Conservation (phyloP, 768 basidiomycete species). For the Xerocomellus amylosporus region DNA sequence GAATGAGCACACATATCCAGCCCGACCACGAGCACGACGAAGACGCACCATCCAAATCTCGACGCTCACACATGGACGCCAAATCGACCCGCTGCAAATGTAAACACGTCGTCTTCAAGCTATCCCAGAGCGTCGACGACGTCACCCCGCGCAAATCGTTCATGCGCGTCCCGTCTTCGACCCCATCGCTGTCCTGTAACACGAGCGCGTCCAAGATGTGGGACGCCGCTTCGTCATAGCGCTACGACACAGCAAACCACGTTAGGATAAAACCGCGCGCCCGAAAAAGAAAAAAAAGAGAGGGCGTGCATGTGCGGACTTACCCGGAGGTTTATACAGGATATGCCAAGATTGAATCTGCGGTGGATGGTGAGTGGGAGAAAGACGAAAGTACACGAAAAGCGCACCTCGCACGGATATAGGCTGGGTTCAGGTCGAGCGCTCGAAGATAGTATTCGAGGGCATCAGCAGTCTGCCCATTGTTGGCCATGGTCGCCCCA, state of each 20-base stretch:
- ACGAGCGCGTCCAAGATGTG: slow-evolving; percentile 87
- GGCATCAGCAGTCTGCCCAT: slow-evolving; percentile 75
- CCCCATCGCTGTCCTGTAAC: slow-evolving; percentile 82
- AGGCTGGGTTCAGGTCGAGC: slow-evolving; percentile 82
- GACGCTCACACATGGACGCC: slow-evolving; percentile 65
- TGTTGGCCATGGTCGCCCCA: slow-evolving; percentile 93
- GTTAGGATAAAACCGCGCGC: too few relatives aligned
- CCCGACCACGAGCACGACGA: neutral
- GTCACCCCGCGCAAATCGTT: slow-evolving; percentile 68
- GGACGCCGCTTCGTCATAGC: slow-evolving; percentile 82
- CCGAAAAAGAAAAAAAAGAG: neutral
- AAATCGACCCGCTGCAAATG: slow-evolving; percentile 79
- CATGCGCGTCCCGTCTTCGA: slow-evolving; percentile 41
- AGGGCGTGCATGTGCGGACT: slow-evolving; percentile 16
- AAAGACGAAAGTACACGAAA: neutral
- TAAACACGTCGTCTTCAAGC: slow-evolving; percentile 76
- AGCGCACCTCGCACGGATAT: slow-evolving; percentile 79
- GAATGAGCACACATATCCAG: neutral
- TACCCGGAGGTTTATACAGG: slow-evolving; percentile 83
- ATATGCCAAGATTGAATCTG: slow-evolving; percentile 93
- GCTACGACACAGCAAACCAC: slow-evolving; percentile 38
- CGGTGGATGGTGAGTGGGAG: neutral
- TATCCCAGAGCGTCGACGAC: slow-evolving; percentile 82
- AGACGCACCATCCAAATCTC: slow-evolving; percentile 62
- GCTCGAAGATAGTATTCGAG: slow-evolving; percentile 84